These are phyloP conservation scores for Athelia sp. DNA, from an alignment of 1,284 basidiomycete species.

Conservation along the genomic window DNA sequence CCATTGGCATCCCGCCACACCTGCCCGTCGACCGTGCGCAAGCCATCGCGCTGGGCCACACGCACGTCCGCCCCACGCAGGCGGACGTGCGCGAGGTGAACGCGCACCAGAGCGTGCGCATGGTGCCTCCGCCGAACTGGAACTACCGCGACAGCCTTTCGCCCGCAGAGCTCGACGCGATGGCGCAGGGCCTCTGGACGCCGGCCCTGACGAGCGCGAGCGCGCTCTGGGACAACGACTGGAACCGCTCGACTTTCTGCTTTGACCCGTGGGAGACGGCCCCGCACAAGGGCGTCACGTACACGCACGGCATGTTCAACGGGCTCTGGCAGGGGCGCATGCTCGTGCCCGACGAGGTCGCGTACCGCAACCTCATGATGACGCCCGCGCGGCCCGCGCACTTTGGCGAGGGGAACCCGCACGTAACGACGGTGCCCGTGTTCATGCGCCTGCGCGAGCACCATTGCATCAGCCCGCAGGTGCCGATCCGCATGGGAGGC, in stretches of 20 bases:
- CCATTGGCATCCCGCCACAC: slow-evolving; percentile 38
- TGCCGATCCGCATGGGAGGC: slow-evolving; percentile 21
- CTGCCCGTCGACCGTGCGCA: slow-evolving; percentile 43
- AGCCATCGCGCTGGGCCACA: slow-evolving; percentile 26
- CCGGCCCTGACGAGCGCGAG: slow-evolving; percentile 20
- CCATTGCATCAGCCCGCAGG: slow-evolving; percentile 39
- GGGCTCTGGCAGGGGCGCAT: slow-evolving; percentile 60
- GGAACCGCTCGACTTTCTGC: slow-evolving; percentile 51
- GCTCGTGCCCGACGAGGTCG: slow-evolving; percentile 18
- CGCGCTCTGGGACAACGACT: slow-evolving; percentile 51
- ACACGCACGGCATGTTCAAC: slow-evolving; percentile 42
- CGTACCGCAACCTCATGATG: neutral
- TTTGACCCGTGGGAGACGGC: slow-evolving; percentile 32
- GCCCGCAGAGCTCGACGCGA: neutral
- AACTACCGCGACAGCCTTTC: slow-evolving; percentile 30
- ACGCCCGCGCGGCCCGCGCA: neutral
- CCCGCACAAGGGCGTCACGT: slow-evolving; percentile 39
- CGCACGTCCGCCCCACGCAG: slow-evolving; percentile 38
- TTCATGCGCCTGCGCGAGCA: slow-evolving; percentile 42
- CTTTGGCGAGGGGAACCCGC: neutral
- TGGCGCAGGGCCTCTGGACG: neutral
- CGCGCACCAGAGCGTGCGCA: slow-evolving; percentile 23
- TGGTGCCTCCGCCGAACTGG: slow-evolving; percentile 26
- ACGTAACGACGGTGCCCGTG: slow-evolving; percentile 21
- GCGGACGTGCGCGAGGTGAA: slow-evolving; percentile 62